Conservation (phyloP, 495 filamentous ascomycete species). For the Xylaria curta region DNA sequence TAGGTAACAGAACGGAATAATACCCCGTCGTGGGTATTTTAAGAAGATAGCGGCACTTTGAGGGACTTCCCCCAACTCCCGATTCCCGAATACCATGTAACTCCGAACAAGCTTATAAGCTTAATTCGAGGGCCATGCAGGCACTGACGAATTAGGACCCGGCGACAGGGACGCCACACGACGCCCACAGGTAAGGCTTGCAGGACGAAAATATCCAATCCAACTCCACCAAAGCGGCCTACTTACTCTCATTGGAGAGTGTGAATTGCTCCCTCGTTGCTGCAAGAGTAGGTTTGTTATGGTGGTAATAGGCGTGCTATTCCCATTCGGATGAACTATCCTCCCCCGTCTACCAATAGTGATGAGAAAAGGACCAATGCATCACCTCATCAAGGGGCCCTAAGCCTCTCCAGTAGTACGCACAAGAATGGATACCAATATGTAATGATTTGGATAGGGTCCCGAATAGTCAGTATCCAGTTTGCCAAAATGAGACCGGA, state of each 20-base stretch:
- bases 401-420: constrained; percentile 11
- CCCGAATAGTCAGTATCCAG: background rate
- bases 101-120: constrained; percentile 29
- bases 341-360: background rate
- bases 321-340: constrained; percentile 15
- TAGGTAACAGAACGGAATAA: constrained; percentile 9
- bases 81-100: constrained; percentile 28
- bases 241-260: constrained; percentile 11
- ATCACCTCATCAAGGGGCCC: background rate
- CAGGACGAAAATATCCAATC: constrained; percentile 21
- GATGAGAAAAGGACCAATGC: constrained; percentile 22
- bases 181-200: constrained; percentile 25
- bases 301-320: constrained; percentile 4
- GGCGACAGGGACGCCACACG: constrained; percentile 17
- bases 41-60: constrained; percentile 20
- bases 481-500: background rate
- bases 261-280: constrained; percentile 3
- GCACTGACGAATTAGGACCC: constrained; percentile 18
- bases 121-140: constrained; percentile 29
- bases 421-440: constrained; percentile 19
- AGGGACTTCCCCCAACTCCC: constrained; percentile 20
- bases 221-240: constrained; percentile 19
- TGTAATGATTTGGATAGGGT: constrained; percentile 1
- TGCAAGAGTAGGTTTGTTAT: constrained; percentile 1
- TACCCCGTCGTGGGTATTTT: constrained; percentile 25